phyloP scores from a whole-genome alignment of 805 yeast species.

The Ogataea nitratoaversa region DNA sequence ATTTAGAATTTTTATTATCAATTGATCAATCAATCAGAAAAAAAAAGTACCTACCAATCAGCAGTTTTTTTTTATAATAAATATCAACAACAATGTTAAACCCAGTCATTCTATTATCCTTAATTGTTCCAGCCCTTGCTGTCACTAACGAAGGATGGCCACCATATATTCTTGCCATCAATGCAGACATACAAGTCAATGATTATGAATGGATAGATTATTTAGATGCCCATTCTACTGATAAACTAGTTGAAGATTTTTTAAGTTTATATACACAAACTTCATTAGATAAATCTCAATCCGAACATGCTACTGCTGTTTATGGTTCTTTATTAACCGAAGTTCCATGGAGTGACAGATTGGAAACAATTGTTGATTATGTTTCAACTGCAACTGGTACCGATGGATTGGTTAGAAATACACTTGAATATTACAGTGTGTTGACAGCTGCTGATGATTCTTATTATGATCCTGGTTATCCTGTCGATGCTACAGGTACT shows the following conservation, averaged over 20 bases:
- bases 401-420: not conserved
- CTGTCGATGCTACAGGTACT: no score
- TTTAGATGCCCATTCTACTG: not conserved
- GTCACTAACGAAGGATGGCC: no score
- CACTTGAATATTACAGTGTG: not conserved
- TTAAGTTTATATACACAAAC: not conserved
- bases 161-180: not conserved
- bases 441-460: not conserved
- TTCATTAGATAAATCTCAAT: not conserved
- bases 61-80: no score
- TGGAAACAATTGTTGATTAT: conserved; percentile 8
- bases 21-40: no score
- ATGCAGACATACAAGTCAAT: not conserved
- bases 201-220: not conserved
- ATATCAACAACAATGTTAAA: no score
- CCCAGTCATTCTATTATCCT: no score
- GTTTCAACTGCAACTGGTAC: conserved; percentile 12
- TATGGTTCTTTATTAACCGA: conserved; percentile 10
- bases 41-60: no score
- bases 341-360: conserved; percentile 9
- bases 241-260: not conserved
- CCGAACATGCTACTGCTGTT: not conserved
- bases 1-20: no score
- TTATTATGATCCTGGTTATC: not conserved
- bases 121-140: no score